Base-by-base conservation (phyloP, 140 eudicot species). In the Anethum foeniculum region DNA sequence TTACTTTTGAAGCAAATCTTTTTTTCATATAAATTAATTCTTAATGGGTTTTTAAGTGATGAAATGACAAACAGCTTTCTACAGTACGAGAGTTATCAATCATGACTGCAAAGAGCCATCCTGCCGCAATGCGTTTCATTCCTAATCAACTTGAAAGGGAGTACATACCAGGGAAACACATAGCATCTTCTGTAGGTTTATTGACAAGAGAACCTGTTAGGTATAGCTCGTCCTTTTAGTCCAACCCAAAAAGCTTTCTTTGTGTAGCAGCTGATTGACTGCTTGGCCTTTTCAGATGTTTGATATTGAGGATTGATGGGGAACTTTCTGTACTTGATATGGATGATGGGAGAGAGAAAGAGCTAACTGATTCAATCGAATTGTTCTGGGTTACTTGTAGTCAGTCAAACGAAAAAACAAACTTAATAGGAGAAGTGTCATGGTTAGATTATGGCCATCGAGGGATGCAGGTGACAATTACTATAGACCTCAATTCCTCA, bases 1-100 rank as follows among this genome's bases (percentile, higher is more conserved):
- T 81, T 77, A 18, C 77, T 85, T 75, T 18, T 25, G 78, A 71
- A 80, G 83, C 79, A 77, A 25, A 5, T 80, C 69, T 12, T 12
- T 41, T 48, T 80, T 56, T 44, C 73, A 51, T 71, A 77, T 56
- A 36, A 72, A 71, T 60, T 71, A 87, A 65, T 84, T 85, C 82
- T 60, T 89, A 92, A 86, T 88, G 91, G 93, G 80, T 89, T 90
- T 71, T 90, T 91, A 94, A 90, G 98, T 94, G 92, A 89, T 94
- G 86, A 92, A 89, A 92, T 94, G 97, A 92, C 98, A 92, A 94
- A 94, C 98, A 94, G 98, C 97, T 94, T 94, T 92, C 98, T 90
- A 94, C 98, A 92, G 98, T 94, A 94, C 96, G 98, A 84, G 97
- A 94, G 88, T 94, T 94, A 80, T 94, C 98, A 64, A 94, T 94